Evolutionary conservation across 1,284 basidiomycete species (phyloP).

Genomic region (Ceratobasidium sp.): DNA sequence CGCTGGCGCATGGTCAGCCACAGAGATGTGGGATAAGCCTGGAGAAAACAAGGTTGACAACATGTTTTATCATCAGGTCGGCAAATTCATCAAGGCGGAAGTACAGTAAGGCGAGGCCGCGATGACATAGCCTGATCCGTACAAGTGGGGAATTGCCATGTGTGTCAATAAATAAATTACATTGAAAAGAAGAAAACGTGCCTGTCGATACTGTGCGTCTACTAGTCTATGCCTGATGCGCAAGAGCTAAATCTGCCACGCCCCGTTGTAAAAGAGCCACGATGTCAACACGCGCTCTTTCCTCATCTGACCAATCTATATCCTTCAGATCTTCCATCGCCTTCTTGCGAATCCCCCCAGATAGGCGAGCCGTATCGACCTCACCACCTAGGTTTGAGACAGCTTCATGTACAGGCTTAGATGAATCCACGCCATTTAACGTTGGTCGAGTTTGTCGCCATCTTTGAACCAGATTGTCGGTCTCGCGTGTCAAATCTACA

Average conservation of each 20-base stretch:
- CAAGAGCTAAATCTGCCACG: constrained; percentile 20
- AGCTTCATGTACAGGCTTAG: constrained; percentile 4
- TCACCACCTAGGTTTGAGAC: constrained; percentile 3
- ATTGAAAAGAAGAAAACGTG: constrained; percentile 5
- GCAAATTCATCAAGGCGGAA: constrained; percentile 51
- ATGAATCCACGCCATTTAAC: neutral
- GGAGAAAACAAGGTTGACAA: constrained; percentile 56
- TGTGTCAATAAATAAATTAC: constrained; percentile 13
- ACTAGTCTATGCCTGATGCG: constrained; percentile 6
- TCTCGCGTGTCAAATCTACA: constrained; percentile 55
- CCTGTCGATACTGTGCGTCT: neutral
- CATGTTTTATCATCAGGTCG: constrained; percentile 65
- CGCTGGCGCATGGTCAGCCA: constrained; percentile 53
- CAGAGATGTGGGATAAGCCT: constrained; percentile 56
- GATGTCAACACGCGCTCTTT: constrained; percentile 33
- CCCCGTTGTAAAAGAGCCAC: constrained; percentile 28
- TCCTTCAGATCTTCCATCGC: constrained; percentile 43
- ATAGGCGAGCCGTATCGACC: constrained; percentile 34
- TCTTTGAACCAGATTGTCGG: constrained; percentile 49
- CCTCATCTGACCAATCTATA: constrained; percentile 46
- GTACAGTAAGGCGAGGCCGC: too few relatives aligned
- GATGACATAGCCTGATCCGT: neutral
- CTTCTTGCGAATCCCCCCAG: constrained; percentile 8
- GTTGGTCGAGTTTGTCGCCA: constrained; percentile 33
- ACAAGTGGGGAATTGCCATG: neutral